Evolutionary conservation across 176 grass and related monocot genomes (phyloP), one percentile per base, ranked within the genome.

Genomic region (Carex littledalei): DNA sequence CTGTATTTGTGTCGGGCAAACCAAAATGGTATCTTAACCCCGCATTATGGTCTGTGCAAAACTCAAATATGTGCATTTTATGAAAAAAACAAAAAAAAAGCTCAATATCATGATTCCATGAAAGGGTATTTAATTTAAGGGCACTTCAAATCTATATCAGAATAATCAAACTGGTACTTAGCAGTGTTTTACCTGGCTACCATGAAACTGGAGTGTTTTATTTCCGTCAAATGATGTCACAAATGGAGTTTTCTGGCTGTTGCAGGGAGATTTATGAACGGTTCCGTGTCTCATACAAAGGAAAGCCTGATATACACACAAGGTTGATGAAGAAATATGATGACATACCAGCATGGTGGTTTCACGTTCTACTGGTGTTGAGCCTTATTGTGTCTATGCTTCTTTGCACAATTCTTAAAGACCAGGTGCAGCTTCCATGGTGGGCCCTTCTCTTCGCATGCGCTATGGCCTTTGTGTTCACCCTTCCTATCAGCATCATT

Each of bases 261-360:
- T 78, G 6, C 77, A 93, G 95, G 77, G 95, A 98, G 85, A 94
- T 93, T 35, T 98, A 86, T 68, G 84, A 90, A 45, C 81, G 89
- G 76, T 94, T 86, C 39, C 86, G 80, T 53, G 84, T 59, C 50
- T 90, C 91, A 2, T 88, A 91, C 71, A 91, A 79, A 58, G 89
- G 91, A 24, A 93, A 94, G 81, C 62, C 41, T 0, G 95, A 98
- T 89, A 89, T 98, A 84, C 95, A 98, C 90, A 90, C 92, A 3
- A 98, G 62, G 89, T 8, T 98, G 78, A 94, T 94, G 95, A 93
- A 63, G 62, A 88, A 61, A 80, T 98, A 98, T 41, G 85, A 90
- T 3, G 91, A 98, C 81, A 98, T 98, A 75, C 92, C 89, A 3
- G 86, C n/a, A 65, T 94, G 95, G 92, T 98, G 95, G 95, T 98